Percentiles rank a stretch among this genome's conserved stretches.
These are phyloP conservation scores for Termitomyces sp. DNA, from an alignment of 768 basidiomycete genomes.

Conservation along the genomic window DNA sequence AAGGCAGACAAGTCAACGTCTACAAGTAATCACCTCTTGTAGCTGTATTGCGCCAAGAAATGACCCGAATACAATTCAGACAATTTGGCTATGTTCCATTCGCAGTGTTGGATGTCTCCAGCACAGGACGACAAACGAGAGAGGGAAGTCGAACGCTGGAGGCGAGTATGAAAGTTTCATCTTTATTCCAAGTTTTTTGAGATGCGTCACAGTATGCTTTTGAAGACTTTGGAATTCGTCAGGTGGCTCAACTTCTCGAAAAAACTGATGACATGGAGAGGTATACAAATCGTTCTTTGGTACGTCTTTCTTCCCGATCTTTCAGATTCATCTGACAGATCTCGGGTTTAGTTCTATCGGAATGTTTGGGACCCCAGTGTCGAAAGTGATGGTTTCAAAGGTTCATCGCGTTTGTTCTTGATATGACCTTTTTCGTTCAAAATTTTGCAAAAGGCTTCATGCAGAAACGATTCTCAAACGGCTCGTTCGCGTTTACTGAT, in stretches of 20 bases:
- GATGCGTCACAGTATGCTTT: slow-evolving; percentile 54
- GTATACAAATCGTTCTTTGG: slow-evolving; percentile 61
- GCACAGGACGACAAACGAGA: slow-evolving; percentile 63
- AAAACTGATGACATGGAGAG: slow-evolving; percentile 52
- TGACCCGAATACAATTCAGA: slow-evolving; percentile 28
- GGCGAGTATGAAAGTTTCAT: slow-evolving; percentile 25
- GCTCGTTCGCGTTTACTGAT: slow-evolving; percentile 54
- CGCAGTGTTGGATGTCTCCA: slow-evolving; percentile 56
- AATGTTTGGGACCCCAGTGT: slow-evolving; percentile 64
- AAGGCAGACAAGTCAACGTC: slow-evolving; percentile 63
- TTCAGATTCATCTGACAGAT: background rate
- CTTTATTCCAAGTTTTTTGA: background rate
- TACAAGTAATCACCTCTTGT: slow-evolving; percentile 48
- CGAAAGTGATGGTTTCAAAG: slow-evolving; percentile 59
- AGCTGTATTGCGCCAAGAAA: background rate
- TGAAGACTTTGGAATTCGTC: slow-evolving; percentile 68
- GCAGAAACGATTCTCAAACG: slow-evolving; percentile 62
- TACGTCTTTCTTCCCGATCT: slow-evolving; percentile 23
- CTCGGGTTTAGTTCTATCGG: slow-evolving; percentile 49
- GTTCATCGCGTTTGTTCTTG: slow-evolving; percentile 20
- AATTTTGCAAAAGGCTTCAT: slow-evolving; percentile 44
- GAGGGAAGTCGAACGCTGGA: slow-evolving; percentile 70
- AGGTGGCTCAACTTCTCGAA: slow-evolving; percentile 62
- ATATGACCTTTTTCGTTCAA: background rate
- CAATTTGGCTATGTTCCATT: slow-evolving; percentile 66